Evolutionary conservation across 768 basidiomycete genomes (phyloP), one percentile per base, ranked within the genome.

Genomic region (Rhizopogon vinicolor): DNA sequence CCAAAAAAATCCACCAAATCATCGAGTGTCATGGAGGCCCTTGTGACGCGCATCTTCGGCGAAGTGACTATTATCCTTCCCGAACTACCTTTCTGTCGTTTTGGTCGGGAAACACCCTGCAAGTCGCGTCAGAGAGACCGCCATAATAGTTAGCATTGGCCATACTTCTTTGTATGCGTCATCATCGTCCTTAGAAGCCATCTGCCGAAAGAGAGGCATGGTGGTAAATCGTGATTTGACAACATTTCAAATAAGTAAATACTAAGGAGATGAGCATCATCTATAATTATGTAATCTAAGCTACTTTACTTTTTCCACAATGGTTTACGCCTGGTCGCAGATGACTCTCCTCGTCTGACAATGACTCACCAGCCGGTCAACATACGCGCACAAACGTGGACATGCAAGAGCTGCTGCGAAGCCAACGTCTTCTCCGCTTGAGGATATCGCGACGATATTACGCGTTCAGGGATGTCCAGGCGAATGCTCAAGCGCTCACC

Each of bases 401-500:
- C 68, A 68, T 13, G 12, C 52, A 8, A 55, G 25, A 16, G 53
- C 35, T 31, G n/a, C 53, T 18, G 51, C 52, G 41, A 63, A 52
- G 19, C 53, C 58, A 22, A 9, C 51, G 0, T 70, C 70, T 1
- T 70, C 68, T 42, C 70, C 68, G 1, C 48, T 72, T 33, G 64
- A 70, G 45, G 50, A 22, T 60, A 66, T 4, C 53, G 44, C 28
- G 65, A 72, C 29, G 71, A 74, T 57, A 60, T 78, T 18, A 66
- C 76, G 4, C 64, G 68, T 29, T 56, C 68, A 6, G 75, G 77
- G 66, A 75, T 79, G 70, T 68, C 73, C 25, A 71, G 62, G 18
- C 71, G 78, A 28, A 77, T 78, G 72, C 74, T 77, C 60, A 80
- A 80, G 60, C 71, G 79, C 14, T 75, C 77, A 22, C 22, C 22